A percentile compares a stretch with the other conserved stretches of the same genome.
These are phyloP conservation scores for Candida succiphila DNA, from an alignment of 805 yeast species.

Conservation along the genomic window DNA sequence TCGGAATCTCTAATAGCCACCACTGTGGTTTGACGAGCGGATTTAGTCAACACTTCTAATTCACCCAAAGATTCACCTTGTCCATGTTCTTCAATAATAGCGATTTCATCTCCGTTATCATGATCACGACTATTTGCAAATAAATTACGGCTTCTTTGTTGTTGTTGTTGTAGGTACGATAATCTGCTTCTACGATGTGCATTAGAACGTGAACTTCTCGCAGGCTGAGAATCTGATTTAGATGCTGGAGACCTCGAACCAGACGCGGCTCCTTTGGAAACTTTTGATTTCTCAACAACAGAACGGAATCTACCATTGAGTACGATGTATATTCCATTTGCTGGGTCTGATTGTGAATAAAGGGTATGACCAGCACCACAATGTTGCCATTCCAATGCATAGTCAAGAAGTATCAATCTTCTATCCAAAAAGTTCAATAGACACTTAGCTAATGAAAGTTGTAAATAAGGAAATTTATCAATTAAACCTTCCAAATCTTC, in stretches of 20 bases:
- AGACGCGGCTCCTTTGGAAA: no score
- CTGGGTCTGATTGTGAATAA: slow-evolving; percentile 74
- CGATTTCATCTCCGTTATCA: slow-evolving; percentile 5
- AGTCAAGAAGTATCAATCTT: slow-evolving; percentile 67
- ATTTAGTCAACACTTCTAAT: slow-evolving; percentile 82
- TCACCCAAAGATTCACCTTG: slow-evolving; percentile 95
- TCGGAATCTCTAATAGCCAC: slow-evolving; percentile 92
- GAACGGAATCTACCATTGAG: slow-evolving; percentile 82
- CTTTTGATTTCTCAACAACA: slow-evolving; percentile 19
- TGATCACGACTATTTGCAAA: not conserved
- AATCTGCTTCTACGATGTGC: not conserved
- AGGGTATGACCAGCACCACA: slow-evolving; percentile 76
- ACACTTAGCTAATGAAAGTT: slow-evolving; percentile 67
- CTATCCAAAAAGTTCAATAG: slow-evolving; percentile 58
- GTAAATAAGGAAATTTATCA: slow-evolving; percentile 69
- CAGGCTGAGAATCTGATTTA: not conserved
- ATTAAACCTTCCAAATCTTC: slow-evolving; percentile 51
- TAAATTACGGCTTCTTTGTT: not conserved
- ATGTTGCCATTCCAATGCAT: slow-evolving; percentile 93
- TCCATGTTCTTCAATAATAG: slow-evolving; percentile 66
- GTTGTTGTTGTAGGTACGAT: not conserved
- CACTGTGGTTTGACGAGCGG: slow-evolving; percentile 55
- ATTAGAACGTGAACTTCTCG: not conserved
- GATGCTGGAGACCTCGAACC: no score
- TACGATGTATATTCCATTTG: slow-evolving; percentile 86